Percentiles rank a stretch among this genome's conserved stretches.
Conservation (phyloP, 2,329 filamentous ascomycete species). For the Waltergamsia citrina region DNA sequence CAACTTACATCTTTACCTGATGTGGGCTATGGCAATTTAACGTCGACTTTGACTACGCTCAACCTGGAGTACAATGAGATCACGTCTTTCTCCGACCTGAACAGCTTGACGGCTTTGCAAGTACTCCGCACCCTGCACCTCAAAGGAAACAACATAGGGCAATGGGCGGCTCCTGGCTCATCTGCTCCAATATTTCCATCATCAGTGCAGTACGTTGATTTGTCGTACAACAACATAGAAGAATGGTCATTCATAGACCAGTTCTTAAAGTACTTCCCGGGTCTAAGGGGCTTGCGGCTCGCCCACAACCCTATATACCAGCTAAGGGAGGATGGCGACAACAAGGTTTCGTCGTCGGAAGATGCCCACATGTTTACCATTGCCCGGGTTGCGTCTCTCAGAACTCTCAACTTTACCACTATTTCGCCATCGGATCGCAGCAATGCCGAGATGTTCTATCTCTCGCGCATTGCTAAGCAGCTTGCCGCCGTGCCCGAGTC, state of each 20-base stretch:
- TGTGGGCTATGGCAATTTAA: conserved; percentile 27
- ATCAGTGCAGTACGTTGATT: conserved; percentile 55
- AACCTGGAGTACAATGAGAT: conserved; percentile 68
- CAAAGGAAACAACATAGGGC: conserved; percentile 64
- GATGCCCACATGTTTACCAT: conserved; percentile 86
- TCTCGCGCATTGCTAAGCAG: conserved; percentile 72
- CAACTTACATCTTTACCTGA: conserved; percentile 42
- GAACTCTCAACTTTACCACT: conserved; percentile 61
- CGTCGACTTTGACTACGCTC: conserved; percentile 48
- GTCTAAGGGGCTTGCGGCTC: conserved; percentile 65
- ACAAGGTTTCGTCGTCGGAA: conserved; percentile 48
- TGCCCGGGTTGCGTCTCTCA: conserved; percentile 60
- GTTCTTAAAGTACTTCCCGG: conserved; percentile 60
- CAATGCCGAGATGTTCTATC: conserved; percentile 90
- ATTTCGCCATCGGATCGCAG: conserved; percentile 66
- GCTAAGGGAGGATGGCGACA: conserved; percentile 32
- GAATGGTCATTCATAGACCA: conserved; percentile 67
- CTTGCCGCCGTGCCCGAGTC: conserved; percentile 49
- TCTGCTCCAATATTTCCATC: conserved; percentile 37
- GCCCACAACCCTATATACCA: conserved; percentile 80
- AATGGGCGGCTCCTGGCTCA: conserved; percentile 16
- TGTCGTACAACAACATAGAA: conserved; percentile 62
- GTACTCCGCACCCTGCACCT: conserved; percentile 55
- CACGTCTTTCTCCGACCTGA: conserved; percentile 45
- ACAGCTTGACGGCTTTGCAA: conserved; percentile 38